phyloP scores from a whole-genome alignment of 2,329 filamentous ascomycete genomes.

The Colletotrichum destructivum region DNA sequence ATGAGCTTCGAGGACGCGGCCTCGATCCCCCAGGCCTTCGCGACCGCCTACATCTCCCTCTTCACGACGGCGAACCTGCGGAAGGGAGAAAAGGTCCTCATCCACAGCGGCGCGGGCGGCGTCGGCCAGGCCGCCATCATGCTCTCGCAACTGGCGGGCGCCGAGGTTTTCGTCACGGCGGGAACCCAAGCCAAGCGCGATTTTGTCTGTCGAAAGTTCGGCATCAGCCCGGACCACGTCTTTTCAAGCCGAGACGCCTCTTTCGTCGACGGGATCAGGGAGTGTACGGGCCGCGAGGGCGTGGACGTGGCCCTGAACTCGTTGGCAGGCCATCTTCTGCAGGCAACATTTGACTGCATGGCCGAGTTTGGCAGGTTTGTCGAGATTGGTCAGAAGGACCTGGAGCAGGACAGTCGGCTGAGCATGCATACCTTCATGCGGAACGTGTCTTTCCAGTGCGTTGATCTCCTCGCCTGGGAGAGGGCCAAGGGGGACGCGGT shows the following conservation, averaged over 20 bases:
- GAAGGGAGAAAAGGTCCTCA: conserved; percentile 50
- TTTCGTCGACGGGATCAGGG: conserved; percentile 51
- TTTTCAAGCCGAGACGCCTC: conserved; percentile 46
- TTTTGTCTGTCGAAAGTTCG: conserved; percentile 47
- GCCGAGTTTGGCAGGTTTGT: conserved; percentile 62
- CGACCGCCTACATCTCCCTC: conserved; percentile 52
- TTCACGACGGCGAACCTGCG: conserved; percentile 47
- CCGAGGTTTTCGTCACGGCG: conserved; percentile 52
- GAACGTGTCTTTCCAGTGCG: conserved; percentile 61
- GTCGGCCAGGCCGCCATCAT: conserved; percentile 55
- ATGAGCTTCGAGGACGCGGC: conserved; percentile 57
- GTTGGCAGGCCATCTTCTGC: conserved; percentile 56
- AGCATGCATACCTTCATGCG: conserved; percentile 62
- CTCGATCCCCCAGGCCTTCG: conserved; percentile 46
- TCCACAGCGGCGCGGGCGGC: conserved; percentile 55
- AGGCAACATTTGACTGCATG: conserved; percentile 60
- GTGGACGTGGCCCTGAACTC: too few relatives aligned
- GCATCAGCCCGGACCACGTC: conserved; percentile 47
- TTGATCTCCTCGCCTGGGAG: conserved; percentile 54
- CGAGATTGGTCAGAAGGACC: conserved; percentile 59
- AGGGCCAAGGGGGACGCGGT: not conserved
- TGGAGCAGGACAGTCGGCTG: conserved; percentile 56
- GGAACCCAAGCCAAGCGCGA: conserved; percentile 49
- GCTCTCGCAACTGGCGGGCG: conserved; percentile 49
- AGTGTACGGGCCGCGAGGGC: conserved; percentile 41